phyloP scores from a whole-genome alignment of 2,329 filamentous ascomycete genomes.

The Colletotrichum sp. region DNA sequence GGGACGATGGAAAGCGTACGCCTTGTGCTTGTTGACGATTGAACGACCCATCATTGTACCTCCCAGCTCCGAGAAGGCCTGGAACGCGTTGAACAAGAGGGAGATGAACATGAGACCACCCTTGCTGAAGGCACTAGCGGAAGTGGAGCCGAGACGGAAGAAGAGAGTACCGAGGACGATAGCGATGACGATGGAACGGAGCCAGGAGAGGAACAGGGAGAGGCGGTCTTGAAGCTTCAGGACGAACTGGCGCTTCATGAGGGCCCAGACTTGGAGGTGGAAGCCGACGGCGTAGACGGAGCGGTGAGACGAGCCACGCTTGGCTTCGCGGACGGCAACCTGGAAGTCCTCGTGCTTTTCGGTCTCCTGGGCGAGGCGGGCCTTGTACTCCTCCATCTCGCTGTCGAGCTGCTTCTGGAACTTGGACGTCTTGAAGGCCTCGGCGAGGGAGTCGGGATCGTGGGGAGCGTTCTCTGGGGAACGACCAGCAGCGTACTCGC shows the following conservation, averaged over 20 bases:
- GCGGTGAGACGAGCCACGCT: conserved; percentile 74
- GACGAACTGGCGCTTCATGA: conserved; percentile 83
- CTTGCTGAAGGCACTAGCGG: conserved; percentile 77
- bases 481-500: conserved; percentile 73
- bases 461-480: conserved; percentile 72
- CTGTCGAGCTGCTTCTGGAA: conserved; percentile 60
- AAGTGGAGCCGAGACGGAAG: conserved; percentile 69
- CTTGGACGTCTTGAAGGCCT: conserved; percentile 72
- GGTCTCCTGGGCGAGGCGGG: conserved; percentile 67
- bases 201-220: conserved; percentile 75
- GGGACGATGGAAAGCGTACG: conserved; percentile 83
- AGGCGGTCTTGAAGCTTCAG: conserved; percentile 89
- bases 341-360: conserved; percentile 78
- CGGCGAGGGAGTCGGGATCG: conserved; percentile 67
- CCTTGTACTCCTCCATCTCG: conserved; percentile 75
- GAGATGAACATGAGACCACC: conserved; percentile 83
- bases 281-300: conserved; percentile 87
- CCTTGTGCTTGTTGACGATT: conserved; percentile 84
- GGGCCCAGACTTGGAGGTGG: conserved; percentile 80
- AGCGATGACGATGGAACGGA: conserved; percentile 71
- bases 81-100: conserved; percentile 86
- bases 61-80: conserved; percentile 80
- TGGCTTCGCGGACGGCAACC: conserved; percentile 76
- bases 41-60: conserved; percentile 77
- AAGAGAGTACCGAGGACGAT: conserved; percentile 83